Conservation (phyloP, 192 early-diverging fungal species). For the Kappamyces sp. region DNA sequence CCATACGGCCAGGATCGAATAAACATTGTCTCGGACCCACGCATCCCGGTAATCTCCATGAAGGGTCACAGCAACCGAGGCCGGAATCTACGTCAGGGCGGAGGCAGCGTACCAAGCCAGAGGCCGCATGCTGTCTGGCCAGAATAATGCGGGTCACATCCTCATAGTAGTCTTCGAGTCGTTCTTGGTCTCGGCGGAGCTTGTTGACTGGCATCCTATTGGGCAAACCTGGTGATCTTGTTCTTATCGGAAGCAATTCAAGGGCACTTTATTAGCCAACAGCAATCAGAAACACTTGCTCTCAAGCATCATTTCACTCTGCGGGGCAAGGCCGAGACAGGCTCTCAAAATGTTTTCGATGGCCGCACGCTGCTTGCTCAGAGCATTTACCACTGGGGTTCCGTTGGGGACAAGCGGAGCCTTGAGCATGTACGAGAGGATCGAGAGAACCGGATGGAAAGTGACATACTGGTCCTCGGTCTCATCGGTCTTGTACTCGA, state of each 20-base stretch:
- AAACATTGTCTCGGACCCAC: conserved; percentile 87
- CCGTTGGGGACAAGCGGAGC: conserved; percentile 89
- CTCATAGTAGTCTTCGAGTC: conserved; percentile 70
- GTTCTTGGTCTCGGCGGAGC: conserved; percentile 13
- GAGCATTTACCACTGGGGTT: conserved; percentile 94
- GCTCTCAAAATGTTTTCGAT: conserved; percentile 99
- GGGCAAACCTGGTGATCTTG: no score
- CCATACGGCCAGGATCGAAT: conserved; percentile 79
- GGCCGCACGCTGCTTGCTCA: conserved; percentile 89
- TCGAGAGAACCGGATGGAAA: conserved; percentile 93
- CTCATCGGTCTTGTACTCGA: conserved; percentile 76
- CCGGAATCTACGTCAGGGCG: conserved; percentile 54
- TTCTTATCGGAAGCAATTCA: no score
- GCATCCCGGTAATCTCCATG: conserved; percentile 88
- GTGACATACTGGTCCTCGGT: conserved; percentile 66
- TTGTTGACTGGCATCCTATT: neutral
- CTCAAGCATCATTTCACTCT: conserved; percentile 97
- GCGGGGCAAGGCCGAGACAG: conserved; percentile 88
- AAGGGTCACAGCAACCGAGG: conserved; percentile 77
- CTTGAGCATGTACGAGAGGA: conserved; percentile 95
- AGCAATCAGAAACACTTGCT: conserved; percentile 4
- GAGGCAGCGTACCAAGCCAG: conserved; percentile 53
- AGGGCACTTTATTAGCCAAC: no score
- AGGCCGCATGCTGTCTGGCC: conserved; percentile 70
- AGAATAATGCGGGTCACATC: conserved; percentile 70